Conservation (phyloP, 257 asterid genomes). For the Solanum ahanhuiri region DNA sequence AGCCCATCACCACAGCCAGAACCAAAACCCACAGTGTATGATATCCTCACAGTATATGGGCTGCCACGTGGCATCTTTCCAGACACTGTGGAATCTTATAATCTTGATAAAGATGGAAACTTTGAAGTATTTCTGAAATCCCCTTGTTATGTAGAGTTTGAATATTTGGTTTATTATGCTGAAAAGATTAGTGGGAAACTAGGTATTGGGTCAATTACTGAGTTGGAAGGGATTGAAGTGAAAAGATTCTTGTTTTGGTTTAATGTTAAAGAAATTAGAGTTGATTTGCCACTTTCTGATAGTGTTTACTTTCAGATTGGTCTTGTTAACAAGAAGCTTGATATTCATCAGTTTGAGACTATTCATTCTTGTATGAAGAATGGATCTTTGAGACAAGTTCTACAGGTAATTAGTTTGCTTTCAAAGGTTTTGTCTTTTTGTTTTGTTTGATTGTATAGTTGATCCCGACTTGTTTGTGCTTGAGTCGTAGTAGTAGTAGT, state of each 20-base stretch:
- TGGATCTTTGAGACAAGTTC: slow-evolving; percentile 26
- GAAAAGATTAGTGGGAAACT: slow-evolving; percentile 67
- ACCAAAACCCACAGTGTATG: slow-evolving; percentile 46
- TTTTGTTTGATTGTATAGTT: neutral
- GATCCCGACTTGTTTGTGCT: neutral
- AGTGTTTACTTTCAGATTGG: slow-evolving; percentile 84
- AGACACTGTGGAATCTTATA: slow-evolving; percentile 60
- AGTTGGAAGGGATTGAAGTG: slow-evolving; percentile 73
- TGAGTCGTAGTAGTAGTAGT: neutral
- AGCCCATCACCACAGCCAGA: neutral
- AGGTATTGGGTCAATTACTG: slow-evolving; percentile 48
- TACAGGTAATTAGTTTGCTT: slow-evolving; percentile 34
- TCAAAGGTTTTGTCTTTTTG: neutral
- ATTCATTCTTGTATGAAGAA: slow-evolving; percentile 67
- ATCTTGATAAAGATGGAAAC: slow-evolving; percentile 56
- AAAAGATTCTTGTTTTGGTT: slow-evolving; percentile 78
- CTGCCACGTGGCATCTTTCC: slow-evolving; percentile 90
- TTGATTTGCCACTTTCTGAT: slow-evolving; percentile 74
- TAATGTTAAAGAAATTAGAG: slow-evolving; percentile 72
- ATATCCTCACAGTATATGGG: slow-evolving; percentile 49
- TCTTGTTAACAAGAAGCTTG: slow-evolving; percentile 73
- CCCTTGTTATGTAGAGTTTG: slow-evolving; percentile 70
- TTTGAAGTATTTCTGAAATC: slow-evolving; percentile 57
- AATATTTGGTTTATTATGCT: slow-evolving; percentile 71
- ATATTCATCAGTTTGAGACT: slow-evolving; percentile 57